Percentiles rank a stretch among this genome's conserved stretches.
phyloP scores from a whole-genome alignment of 73 alveolate species.

The Tetrahymena thermophila region DNA sequence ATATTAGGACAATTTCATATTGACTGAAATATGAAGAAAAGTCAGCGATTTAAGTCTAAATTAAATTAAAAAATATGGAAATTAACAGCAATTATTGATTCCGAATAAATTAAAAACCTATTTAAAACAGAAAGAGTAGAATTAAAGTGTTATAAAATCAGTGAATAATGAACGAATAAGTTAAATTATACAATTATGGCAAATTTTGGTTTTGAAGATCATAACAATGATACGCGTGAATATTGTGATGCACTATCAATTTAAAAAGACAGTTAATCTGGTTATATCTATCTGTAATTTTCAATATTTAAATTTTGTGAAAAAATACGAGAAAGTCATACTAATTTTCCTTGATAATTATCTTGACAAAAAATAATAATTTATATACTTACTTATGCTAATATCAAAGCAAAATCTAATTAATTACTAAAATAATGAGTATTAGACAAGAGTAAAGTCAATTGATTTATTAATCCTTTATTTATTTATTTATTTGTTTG shows the following conservation, averaged over 20 bases:
- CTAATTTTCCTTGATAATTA: neutral
- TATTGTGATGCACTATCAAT: neutral
- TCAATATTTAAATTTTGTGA: neutral
- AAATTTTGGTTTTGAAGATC: neutral
- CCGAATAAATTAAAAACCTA: neutral
- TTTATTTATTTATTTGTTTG: no score
- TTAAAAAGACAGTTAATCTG: neutral
- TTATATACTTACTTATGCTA: no score
- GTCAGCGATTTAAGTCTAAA: neutral
- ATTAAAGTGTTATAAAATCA: neutral
- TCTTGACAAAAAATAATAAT: neutral
- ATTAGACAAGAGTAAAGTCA: neutral
- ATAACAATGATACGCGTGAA: neutral
- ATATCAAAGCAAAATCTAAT: neutral
- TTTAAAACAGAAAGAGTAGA: neutral
- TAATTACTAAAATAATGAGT: neutral
- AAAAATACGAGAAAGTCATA: neutral
- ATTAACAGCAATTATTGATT: neutral
- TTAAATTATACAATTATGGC: neutral
- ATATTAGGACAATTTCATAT: neutral
- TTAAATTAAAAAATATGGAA: neutral
- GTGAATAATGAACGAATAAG: neutral
- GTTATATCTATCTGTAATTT: neutral
- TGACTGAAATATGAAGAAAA: no score
- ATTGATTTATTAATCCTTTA: neutral